Percentiles rank a stretch among this genome's conserved stretches.
These are phyloP conservation scores for Sclerotinia minor DNA, from an alignment of 2,329 filamentous ascomycete species.

Conservation along the genomic window DNA sequence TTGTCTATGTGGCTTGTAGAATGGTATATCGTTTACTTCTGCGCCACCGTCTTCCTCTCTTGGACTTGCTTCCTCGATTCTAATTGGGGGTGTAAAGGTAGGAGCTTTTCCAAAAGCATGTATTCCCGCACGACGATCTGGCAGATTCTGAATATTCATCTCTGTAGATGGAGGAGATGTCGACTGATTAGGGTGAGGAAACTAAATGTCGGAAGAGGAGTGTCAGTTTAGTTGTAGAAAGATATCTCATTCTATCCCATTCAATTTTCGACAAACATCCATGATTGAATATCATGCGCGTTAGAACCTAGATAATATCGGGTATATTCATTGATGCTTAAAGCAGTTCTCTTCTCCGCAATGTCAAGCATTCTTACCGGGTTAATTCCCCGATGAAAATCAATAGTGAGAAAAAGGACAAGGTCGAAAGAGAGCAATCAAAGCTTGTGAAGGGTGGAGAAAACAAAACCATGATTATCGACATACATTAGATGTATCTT, in stretches of 20 bases:
- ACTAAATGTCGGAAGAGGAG: slow-evolving; percentile 11
- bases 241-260: neutral
- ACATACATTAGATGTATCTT: slow-evolving; percentile 16
- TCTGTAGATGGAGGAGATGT: slow-evolving; percentile 8
- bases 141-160: slow-evolving; percentile 22
- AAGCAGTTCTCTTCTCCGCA: neutral
- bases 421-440: neutral
- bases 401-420: neutral
- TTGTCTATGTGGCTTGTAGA: slow-evolving; percentile 26
- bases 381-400: slow-evolving; percentile 8
- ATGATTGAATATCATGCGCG: neutral
- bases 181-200: slow-evolving; percentile 23
- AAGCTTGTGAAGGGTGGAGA: neutral
- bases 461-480: neutral
- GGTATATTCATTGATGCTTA: slow-evolving; percentile 1
- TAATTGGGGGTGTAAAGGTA: slow-evolving; percentile 18
- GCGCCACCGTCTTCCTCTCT: slow-evolving; percentile 29
- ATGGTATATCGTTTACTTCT: slow-evolving; percentile 35
- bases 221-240: slow-evolving; percentile 8
- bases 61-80: slow-evolving; percentile 18
- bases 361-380: neutral
- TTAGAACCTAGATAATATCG: neutral
- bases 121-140: slow-evolving; percentile 20
- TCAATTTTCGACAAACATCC: neutral
- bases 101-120: slow-evolving; percentile 3